Evolutionary conservation across 2,329 filamentous ascomycete genomes (phyloP).

Genomic region (Botrytis fragariae): DNA sequence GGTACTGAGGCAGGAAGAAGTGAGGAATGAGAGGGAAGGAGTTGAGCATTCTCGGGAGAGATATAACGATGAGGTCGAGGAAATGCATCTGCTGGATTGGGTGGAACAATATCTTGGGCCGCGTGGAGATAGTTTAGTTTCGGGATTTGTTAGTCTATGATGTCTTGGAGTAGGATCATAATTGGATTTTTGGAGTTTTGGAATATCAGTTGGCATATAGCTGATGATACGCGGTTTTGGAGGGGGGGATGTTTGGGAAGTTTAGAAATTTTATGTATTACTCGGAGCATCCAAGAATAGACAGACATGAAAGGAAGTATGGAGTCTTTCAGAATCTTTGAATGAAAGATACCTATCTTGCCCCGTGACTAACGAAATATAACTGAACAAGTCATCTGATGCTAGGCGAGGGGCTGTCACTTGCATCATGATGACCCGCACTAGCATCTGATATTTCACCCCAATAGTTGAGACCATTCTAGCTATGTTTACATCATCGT

Average conservation of each 20-base stretch:
- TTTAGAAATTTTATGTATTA: too few relatives aligned
- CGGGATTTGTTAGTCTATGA: not conserved
- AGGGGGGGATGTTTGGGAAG: not conserved
- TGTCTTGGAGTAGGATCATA: too few relatives aligned
- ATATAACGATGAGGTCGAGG: not conserved
- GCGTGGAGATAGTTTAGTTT: accelerated
- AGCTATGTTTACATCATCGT: not conserved
- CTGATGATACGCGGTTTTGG: not conserved
- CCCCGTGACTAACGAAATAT: not conserved
- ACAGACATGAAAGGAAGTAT: not conserved
- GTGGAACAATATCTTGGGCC: not conserved
- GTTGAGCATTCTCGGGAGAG: not conserved
- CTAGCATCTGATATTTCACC: not conserved
- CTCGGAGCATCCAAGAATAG: not conserved
- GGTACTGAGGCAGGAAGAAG: not conserved
- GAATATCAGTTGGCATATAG: not conserved
- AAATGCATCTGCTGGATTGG: not conserved
- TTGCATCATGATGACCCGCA: not conserved
- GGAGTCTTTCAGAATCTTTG: not conserved
- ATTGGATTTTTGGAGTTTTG: not conserved
- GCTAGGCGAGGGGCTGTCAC: not conserved
- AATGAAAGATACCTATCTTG: not conserved
- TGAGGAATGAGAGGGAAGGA: not conserved
- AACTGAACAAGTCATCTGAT: constrained; percentile 1
- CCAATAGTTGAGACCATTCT: not conserved